phyloP scores from a whole-genome alignment of 805 yeast genomes.

The Metschnikowia colocasiae region DNA sequence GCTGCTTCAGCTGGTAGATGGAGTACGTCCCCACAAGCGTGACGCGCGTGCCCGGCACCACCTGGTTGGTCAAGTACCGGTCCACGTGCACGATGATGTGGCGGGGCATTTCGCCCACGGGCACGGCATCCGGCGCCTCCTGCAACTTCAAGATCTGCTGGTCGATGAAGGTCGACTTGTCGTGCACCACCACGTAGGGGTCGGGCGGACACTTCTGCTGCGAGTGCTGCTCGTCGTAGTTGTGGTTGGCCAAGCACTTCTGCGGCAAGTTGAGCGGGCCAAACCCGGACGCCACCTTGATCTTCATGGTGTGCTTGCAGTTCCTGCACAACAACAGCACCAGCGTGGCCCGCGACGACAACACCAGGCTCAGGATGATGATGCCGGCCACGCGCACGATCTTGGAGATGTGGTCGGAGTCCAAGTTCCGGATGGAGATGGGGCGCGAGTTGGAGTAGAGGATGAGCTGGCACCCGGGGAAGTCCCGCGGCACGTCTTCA shows the following conservation, averaged over 20 bases:
- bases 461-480: conserved; percentile 83
- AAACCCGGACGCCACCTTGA: conserved; percentile 63
- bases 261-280: conserved; percentile 68
- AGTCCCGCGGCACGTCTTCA: conserved; percentile 48
- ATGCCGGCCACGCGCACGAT: conserved; percentile 91
- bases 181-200: conserved; percentile 91
- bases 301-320: conserved; percentile 75
- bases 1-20: conserved; percentile 70
- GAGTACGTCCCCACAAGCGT: conserved; percentile 91
- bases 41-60: conserved; percentile 93
- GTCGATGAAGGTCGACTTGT: conserved; percentile 88
- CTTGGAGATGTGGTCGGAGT: conserved; percentile 83
- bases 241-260: conserved; percentile 50
- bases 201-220: conserved; percentile 76
- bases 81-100: conserved; percentile 85
- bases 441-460: conserved; percentile 68
- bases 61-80: conserved; percentile 81
- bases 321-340: conserved; percentile 82
- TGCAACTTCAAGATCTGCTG: conserved; percentile 92
- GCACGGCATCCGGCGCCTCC: conserved; percentile 98
- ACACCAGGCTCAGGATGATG: conserved; percentile 83
- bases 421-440: conserved; percentile 73
- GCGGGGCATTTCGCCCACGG: conserved; percentile 98
- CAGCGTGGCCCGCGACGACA: conserved; percentile 80
- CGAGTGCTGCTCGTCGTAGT: conserved; percentile 41